A percentile compares a stretch with the other conserved stretches of the same genome.
phyloP scores from a whole-genome alignment of 306 rosid genomes.

The Begonia masoniana region DNA sequence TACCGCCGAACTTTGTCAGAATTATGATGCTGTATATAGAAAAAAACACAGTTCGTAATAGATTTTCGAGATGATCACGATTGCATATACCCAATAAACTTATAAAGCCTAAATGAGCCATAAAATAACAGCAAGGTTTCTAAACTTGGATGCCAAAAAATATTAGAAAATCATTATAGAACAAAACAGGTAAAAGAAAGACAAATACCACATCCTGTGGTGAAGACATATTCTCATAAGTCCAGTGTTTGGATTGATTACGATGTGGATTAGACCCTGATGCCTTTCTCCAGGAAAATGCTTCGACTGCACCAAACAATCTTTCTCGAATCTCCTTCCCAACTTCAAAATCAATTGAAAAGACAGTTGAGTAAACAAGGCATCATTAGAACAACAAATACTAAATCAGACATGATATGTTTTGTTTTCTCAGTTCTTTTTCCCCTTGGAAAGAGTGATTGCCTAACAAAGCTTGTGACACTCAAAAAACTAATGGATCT shows the following conservation, averaged over 20 bases:
- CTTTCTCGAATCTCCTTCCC: slow-evolving; percentile 85
- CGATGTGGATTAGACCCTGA: slow-evolving; percentile 48
- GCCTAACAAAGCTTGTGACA: no score
- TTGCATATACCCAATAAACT: no score
- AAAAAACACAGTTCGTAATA: slow-evolving; percentile 7
- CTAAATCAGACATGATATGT: slow-evolving; percentile 10
- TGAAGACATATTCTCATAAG: slow-evolving; percentile 37
- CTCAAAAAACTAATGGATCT: no score
- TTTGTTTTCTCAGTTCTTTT: no score
- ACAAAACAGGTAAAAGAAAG: slow-evolving; percentile 2
- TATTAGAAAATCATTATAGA: background rate
- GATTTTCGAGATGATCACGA: no score
- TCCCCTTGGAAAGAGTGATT: no score
- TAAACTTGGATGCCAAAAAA: background rate
- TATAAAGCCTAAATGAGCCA: no score
- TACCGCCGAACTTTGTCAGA: slow-evolving; percentile 67
- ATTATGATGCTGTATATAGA: slow-evolving; percentile 35
- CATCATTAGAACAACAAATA: no score
- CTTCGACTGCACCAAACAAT: slow-evolving; percentile 81
- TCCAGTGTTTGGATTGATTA: slow-evolving; percentile 46
- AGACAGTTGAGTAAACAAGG: no score
- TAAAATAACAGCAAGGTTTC: background rate
- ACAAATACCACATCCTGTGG: slow-evolving; percentile 54
- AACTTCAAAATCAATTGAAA: slow-evolving; percentile 25
- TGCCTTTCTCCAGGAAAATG: slow-evolving; percentile 52